Evolutionary conservation across 2,329 filamentous ascomycete species (phyloP), one percentile per base, ranked within the genome.

Genomic region (Monilinia aucupariae): DNA sequence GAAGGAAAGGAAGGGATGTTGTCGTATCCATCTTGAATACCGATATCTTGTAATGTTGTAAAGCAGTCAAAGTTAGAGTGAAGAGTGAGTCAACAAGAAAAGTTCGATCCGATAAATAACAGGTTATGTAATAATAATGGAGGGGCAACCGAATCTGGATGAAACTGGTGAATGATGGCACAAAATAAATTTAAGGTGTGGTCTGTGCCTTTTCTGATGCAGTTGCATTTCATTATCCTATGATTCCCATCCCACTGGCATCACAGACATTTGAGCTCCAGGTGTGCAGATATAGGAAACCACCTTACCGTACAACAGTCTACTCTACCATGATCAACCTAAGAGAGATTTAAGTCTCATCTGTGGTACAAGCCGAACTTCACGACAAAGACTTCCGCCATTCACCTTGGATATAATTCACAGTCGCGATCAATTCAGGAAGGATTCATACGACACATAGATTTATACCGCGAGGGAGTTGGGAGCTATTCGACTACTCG

Each of bases 1-100:
- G 77, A 64, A 88, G 77, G 71, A 88, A 87, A 30, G 85, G 85
- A 59, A 88, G 76, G 12, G 85, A 83, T 27, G 87, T 78, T 64
- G 81, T 85, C 37, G 84, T 85, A 75, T 88, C 85, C 85, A 88
- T 88, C 65, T 73, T 72, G 52, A 58, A 56, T 60, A 37, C 32
- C 8, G 10, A 39, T 50, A 59, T 15, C 22, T 50, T 30, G 17
- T 37, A n/a, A 39, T 20, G 8, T 27, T 62, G 62, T 41, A 25
- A 59, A 32, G 12, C 43, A 50, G 49, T 43, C 47, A 58, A 60
- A 53, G 37, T 41, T 39, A 32, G 59, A 43, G 41, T 50, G 20
- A 47, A 6, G 20, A 63, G 51, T 43, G 61, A 59, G 62, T 60
- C 58, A 60, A 49, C 55, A 20, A 37, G 56, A 48, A 50, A 64